Evolutionary conservation across 352 stramenopile species (phyloP), one percentile per base, ranked within the genome.

Genomic region (Phytopythium litorale): DNA sequence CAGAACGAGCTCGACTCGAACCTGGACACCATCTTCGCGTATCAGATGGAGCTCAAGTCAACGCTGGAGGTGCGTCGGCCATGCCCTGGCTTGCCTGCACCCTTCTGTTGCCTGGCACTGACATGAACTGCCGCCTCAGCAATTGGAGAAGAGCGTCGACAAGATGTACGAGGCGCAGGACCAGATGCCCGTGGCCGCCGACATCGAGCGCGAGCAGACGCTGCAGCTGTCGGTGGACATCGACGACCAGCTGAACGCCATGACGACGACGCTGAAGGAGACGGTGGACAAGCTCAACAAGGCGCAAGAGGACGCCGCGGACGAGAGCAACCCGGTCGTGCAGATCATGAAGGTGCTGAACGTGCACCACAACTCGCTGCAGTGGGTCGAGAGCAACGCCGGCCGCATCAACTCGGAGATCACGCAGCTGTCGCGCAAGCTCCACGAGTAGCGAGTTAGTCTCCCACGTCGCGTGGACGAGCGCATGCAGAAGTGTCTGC

Each of bases 291-390:
- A 91, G 58, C 71, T 95, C 52, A 94, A 95, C 73, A 88, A 90
- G 70, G 84, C 84, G 12, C 81, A 92, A 54, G 71, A 87, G 21
- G 79, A 92, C 32, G 74, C 73, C 16, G 69, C 78, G 18, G 83
- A 94, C 56, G 79, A 91, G 25, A 85, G 67, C 60, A 91, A 95
- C 63, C 84, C 86, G 28, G 73, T 93, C 52, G 83, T 91, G 61
- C 87, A 95, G 72, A 92, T 95, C 73, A 89, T 95, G 75, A 95
- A 94, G 67, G 83, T 95, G 49, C 78, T 95, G 7, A 95, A 95
- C 52, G 87, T 95, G 53, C 87, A 95, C 76, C 84, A 95, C 73
- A 89, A 92, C 75, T 95, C 87, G 53, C 75, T 95, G 18, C 75
- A 92, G 60, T 95, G 87, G 87, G 84, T 95, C 64, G 87, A 95